A percentile compares a stretch with the other conserved stretches of the same genome.
These are phyloP conservation scores for Ambrosia trifida DNA, from an alignment of 129 eudicot genomes.

Conservation along the genomic window DNA sequence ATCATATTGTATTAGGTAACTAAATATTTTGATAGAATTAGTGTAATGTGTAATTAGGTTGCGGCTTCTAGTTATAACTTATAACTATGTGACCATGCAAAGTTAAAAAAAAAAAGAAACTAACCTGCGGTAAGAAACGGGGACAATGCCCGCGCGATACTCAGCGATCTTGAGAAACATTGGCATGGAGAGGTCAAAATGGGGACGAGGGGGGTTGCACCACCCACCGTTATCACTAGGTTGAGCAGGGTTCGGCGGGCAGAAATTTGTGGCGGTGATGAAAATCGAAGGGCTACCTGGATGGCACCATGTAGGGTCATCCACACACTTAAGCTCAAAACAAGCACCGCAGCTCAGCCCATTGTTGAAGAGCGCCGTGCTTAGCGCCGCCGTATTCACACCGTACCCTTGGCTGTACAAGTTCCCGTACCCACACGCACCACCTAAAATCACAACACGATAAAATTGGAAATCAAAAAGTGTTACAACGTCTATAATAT, in stretches of 20 bases:
- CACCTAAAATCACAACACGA: slow-evolving; percentile 33
- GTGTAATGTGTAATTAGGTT: no score
- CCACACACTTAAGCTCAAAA: slow-evolving; percentile 53
- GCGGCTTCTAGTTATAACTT: no score
- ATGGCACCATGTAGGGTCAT: slow-evolving; percentile 58
- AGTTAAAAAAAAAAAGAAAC: background rate
- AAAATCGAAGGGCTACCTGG: slow-evolving; percentile 60
- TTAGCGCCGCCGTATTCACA: slow-evolving; percentile 62
- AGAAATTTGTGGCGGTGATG: slow-evolving; percentile 61
- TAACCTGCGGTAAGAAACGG: slow-evolving; percentile 59
- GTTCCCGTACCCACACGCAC: slow-evolving; percentile 68
- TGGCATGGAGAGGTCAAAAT: slow-evolving; percentile 67
- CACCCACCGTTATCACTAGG: slow-evolving; percentile 63
- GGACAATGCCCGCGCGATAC: slow-evolving; percentile 63
- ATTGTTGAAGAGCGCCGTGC: slow-evolving; percentile 63
- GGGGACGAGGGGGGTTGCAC: slow-evolving; percentile 70
- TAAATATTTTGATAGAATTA: background rate
- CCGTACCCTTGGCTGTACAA: slow-evolving; percentile 69
- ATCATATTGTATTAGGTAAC: no score
- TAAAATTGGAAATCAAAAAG: background rate
- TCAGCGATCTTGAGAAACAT: slow-evolving; percentile 58
- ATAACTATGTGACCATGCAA: background rate
- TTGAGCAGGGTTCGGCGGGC: slow-evolving; percentile 57
- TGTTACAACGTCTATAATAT: no score
- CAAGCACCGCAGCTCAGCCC: slow-evolving; percentile 65